phyloP scores from a whole-genome alignment of 805 yeast species.

The Torulaspora maleeae region DNA sequence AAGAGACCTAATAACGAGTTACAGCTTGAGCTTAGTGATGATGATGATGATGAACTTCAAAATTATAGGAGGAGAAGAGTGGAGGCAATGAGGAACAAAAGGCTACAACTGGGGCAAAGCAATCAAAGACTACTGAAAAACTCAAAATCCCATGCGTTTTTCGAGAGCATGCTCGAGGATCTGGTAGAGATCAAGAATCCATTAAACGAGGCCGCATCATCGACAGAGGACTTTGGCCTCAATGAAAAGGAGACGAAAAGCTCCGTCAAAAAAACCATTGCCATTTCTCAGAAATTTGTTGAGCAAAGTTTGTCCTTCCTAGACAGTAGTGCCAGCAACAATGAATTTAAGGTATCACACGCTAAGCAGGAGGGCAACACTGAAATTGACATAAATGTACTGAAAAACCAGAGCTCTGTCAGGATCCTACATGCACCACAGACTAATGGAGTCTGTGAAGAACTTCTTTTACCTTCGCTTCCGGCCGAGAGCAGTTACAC shows the following conservation, averaged over 20 bases:
- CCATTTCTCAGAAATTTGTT: constrained; percentile 52
- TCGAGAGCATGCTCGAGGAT: constrained; percentile 55
- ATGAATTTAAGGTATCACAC: constrained; percentile 32
- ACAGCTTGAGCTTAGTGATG: constrained; percentile 67
- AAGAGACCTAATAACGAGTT: constrained; percentile 51
- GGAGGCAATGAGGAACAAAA: constrained; percentile 45
- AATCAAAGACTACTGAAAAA: constrained; percentile 44
- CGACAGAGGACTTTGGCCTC: constrained; percentile 22
- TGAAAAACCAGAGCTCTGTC: constrained; percentile 43
- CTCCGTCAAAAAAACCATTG: constrained; percentile 35
- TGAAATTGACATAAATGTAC: constrained; percentile 41
- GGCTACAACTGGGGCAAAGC: constrained; percentile 43
- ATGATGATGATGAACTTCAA: constrained; percentile 54
- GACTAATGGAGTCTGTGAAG: neutral
- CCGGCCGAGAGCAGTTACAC: constrained; percentile 22
- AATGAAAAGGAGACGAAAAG: constrained; percentile 30
- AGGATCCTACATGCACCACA: constrained; percentile 32
- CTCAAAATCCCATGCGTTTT: constrained; percentile 61
- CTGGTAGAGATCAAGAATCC: constrained; percentile 33
- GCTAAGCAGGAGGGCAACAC: constrained; percentile 28
- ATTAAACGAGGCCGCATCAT: constrained; percentile 22
- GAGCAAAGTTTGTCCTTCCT: constrained; percentile 54
- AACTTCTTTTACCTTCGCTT: neutral
- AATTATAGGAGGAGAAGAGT: constrained; percentile 42
- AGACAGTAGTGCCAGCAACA: constrained; percentile 32